Conservation (phyloP, 306 rosid genomes). For the Glycine soja region DNA sequence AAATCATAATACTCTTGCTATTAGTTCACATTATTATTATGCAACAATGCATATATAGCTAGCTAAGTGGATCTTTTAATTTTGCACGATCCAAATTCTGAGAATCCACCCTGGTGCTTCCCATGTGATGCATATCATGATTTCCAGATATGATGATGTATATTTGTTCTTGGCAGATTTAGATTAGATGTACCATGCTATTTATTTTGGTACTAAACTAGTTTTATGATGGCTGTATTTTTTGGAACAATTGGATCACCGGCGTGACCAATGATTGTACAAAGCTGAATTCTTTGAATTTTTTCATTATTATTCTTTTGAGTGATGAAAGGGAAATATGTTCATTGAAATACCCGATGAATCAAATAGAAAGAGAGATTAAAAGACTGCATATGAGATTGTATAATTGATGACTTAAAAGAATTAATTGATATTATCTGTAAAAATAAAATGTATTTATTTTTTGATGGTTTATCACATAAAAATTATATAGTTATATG, state of each 20-base stretch:
- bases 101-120: conserved; percentile 8
- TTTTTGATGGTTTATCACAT: too few species aligned
- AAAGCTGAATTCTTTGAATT: background rate
- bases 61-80: background rate
- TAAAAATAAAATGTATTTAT: too few species aligned
- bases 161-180: background rate
- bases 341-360: background rate
- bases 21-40: background rate
- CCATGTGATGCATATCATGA: conserved; percentile 47
- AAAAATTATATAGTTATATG: too few species aligned
- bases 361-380: too few species aligned
- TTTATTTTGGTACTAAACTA: background rate
- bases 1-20: conserved; percentile 10
- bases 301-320: too few species aligned
- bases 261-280: conserved; percentile 33
- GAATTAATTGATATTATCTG: too few species aligned
- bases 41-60: background rate
- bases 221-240: conserved; percentile 31
- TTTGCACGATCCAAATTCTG: conserved; percentile 24
- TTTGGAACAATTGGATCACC: background rate
- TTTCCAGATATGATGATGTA: conserved; percentile 36
- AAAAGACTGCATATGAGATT: too few species aligned
- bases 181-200: background rate
- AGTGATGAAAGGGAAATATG: conserved; percentile 5
- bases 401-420: too few species aligned